Conservation (phyloP, 768 basidiomycete species). For the Trametes maxima region DNA sequence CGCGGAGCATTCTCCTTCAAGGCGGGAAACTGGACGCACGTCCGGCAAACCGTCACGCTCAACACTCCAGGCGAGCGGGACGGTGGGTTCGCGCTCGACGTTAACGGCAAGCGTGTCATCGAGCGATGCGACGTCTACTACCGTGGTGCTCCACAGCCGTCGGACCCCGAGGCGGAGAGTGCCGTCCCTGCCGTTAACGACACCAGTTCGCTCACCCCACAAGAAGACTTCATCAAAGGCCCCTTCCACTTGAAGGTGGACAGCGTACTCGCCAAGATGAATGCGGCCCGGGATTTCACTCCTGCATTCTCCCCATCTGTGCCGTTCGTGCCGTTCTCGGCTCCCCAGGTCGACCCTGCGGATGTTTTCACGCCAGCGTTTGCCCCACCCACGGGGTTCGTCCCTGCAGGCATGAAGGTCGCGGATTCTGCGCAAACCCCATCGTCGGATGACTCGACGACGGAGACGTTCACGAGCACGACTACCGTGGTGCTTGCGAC, state of each 20-base stretch:
- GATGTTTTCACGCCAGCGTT: constrained; percentile 7
- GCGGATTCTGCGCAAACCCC: neutral
- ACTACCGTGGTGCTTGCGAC: neutral
- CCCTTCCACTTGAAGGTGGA: constrained; percentile 5
- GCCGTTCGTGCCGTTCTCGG: neutral
- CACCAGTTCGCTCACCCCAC: no score
- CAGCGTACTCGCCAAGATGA: constrained; percentile 1
- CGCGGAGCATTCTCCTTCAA: constrained; percentile 69
- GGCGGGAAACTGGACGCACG: constrained; percentile 68
- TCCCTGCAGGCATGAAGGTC: neutral
- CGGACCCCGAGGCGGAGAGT: constrained; percentile 1
- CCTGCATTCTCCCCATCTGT: constrained; percentile 2
- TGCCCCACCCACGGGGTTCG: neutral
- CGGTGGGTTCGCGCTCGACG: constrained; percentile 63
- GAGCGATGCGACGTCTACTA: constrained; percentile 62
- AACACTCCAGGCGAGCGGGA: constrained; percentile 76
- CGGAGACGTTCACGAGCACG: neutral
- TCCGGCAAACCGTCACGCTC: constrained; percentile 68
- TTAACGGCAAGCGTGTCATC: constrained; percentile 61
- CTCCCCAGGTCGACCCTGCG: neutral
- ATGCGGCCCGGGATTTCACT: neutral
- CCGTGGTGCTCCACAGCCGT: constrained; percentile 40
- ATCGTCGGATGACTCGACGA: neutral
- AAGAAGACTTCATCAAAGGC: neutral
- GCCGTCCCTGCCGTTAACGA: neutral